Evolutionary conservation across 2,329 filamentous ascomycete species (phyloP).

Genomic region (Phialophora verrucosa): DNA sequence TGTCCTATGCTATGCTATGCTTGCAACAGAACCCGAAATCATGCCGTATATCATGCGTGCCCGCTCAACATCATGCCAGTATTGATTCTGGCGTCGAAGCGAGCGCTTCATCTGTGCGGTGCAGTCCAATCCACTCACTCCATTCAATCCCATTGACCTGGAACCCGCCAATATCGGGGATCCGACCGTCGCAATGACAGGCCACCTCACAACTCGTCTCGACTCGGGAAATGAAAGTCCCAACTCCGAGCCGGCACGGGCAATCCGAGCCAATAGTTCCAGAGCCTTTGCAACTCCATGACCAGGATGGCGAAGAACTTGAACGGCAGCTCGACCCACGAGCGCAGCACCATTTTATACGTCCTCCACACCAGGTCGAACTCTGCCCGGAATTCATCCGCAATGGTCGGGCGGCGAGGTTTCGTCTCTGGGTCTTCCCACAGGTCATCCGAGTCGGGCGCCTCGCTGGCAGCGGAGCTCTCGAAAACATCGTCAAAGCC

Average conservation of each 20-base stretch:
- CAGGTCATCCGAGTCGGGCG: constrained; percentile 1
- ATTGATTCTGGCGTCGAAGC: background rate
- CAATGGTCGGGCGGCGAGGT: constrained; percentile 46
- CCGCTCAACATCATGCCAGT: background rate
- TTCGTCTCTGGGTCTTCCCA: constrained; percentile 41
- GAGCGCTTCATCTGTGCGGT: background rate
- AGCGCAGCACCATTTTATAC: constrained; percentile 68
- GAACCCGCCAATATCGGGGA: background rate
- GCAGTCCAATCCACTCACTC: background rate
- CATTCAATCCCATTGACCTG: background rate
- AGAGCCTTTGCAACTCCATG: constrained; percentile 61
- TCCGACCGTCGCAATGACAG: background rate
- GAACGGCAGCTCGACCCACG: constrained; percentile 72
- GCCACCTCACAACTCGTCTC: constrained; percentile 50
- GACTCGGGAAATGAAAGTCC: constrained; percentile 55
- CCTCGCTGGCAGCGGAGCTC: background rate
- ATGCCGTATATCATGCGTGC: background rate
- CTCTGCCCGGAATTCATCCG: constrained; percentile 69
- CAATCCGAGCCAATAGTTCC: constrained; percentile 68
- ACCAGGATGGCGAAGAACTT: constrained; percentile 66
- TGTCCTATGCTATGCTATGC: background rate
- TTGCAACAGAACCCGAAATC: background rate
- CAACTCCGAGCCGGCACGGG: constrained; percentile 63
- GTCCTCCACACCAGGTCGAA: constrained; percentile 66
- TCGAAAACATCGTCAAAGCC: background rate